Conservation (phyloP, 257 asterid genomes). For the Salvia rosmarinus region DNA sequence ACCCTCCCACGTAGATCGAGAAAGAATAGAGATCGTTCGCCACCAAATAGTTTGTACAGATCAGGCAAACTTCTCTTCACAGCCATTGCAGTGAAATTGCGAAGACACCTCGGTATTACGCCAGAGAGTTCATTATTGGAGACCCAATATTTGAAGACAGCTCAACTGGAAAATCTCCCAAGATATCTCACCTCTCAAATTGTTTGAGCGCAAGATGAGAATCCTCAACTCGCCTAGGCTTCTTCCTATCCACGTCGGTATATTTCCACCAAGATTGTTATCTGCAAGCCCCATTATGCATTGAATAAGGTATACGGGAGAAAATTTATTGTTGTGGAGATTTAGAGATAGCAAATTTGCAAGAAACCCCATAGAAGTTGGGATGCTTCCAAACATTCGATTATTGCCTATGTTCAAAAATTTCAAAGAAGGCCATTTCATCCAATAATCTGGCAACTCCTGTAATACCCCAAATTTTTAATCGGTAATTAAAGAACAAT, state of each 20-base stretch:
- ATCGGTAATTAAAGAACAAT: too few relatives aligned
- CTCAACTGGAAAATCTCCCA: slow-evolving; percentile 30
- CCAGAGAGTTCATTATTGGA: slow-evolving; percentile 39
- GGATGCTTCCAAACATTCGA: slow-evolving; percentile 41
- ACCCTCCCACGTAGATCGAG: background rate
- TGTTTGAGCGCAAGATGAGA: slow-evolving; percentile 41
- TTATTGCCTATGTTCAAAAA: slow-evolving; percentile 40
- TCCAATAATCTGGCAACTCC: slow-evolving; percentile 47
- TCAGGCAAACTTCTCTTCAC: slow-evolving; percentile 19
- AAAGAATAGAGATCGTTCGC: background rate
- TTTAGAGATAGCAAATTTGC: slow-evolving; percentile 27
- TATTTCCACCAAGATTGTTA: slow-evolving; percentile 36
- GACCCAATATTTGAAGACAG: slow-evolving; percentile 43
- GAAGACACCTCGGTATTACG: slow-evolving; percentile 30
- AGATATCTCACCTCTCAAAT: slow-evolving; percentile 39
- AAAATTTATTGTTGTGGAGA: slow-evolving; percentile 36
- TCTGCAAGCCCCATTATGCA: slow-evolving; percentile 31
- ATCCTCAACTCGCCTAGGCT: slow-evolving; percentile 24
- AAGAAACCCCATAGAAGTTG: slow-evolving; percentile 39
- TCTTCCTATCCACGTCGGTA: slow-evolving; percentile 42
- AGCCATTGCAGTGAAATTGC: slow-evolving; percentile 41
- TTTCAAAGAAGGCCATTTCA: slow-evolving; percentile 32
- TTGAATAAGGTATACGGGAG: slow-evolving; percentile 35
- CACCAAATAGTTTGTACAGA: background rate
- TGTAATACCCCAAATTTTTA: too few relatives aligned